A percentile compares a stretch with the other conserved stretches of the same genome.
phyloP scores from a whole-genome alignment of 495 filamentous ascomycete genomes.

The Poronia punctata region DNA sequence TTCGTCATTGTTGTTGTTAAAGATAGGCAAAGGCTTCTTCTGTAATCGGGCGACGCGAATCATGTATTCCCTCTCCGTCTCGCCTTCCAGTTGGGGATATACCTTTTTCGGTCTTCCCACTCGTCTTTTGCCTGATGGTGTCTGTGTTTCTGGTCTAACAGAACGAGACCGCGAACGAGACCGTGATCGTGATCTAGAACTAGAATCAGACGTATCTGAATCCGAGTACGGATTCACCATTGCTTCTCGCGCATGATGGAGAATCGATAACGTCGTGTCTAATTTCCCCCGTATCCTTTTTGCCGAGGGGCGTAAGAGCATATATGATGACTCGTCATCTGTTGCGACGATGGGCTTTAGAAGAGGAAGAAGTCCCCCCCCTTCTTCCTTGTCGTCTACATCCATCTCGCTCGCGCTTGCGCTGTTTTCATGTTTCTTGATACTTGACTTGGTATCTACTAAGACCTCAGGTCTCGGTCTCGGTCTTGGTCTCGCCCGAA shows the following conservation, averaged over 20 bases:
- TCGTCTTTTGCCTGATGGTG: slow-evolving; percentile 6
- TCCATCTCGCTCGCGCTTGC: slow-evolving; percentile 17
- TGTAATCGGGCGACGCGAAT: slow-evolving; percentile 31
- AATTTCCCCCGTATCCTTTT: slow-evolving; percentile 58
- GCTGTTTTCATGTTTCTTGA: slow-evolving; percentile 12
- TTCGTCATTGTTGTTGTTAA: slow-evolving; percentile 9
- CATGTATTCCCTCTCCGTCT: slow-evolving; percentile 35
- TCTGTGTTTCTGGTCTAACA: not conserved
- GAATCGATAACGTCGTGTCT: slow-evolving; percentile 56
- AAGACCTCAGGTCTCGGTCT: not conserved
- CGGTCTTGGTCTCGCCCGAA: slow-evolving; percentile 25
- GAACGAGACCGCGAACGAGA: slow-evolving; percentile 12
- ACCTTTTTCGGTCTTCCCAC: slow-evolving; percentile 30
- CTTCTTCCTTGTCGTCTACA: slow-evolving; percentile 6
- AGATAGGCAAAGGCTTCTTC: slow-evolving; percentile 16
- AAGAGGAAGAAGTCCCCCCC: not conserved
- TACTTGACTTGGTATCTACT: slow-evolving; percentile 1
- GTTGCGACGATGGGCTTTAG: slow-evolving; percentile 25
- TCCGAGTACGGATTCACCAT: slow-evolving; percentile 17
- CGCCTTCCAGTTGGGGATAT: slow-evolving; percentile 33
- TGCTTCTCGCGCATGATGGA: slow-evolving; percentile 56
- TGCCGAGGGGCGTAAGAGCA: slow-evolving; percentile 55
- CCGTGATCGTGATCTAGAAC: slow-evolving; percentile 2
- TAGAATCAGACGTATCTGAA: slow-evolving; percentile 19
- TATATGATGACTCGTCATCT: slow-evolving; percentile 53